Percentiles rank a stretch among this genome's conserved stretches.
Conservation (phyloP, 1,284 basidiomycete species). For the Tremellales sp. region DNA sequence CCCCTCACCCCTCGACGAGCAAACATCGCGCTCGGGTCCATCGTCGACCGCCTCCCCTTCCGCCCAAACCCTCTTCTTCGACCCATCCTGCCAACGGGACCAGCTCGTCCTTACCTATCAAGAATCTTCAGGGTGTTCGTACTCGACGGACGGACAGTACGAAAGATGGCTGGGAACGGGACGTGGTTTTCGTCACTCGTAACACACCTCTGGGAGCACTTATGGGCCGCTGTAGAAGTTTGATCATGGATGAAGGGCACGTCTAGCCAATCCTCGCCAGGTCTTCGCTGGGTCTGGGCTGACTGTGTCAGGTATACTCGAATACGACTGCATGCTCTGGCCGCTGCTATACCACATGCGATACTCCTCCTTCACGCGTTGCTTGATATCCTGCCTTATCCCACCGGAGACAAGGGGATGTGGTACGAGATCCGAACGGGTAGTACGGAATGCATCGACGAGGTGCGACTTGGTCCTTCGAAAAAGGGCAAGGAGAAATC, state of each 20-base stretch:
- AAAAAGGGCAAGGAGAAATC: neutral
- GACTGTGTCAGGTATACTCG: constrained; percentile 60
- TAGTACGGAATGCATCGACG: constrained; percentile 72
- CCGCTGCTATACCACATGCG: constrained; percentile 80
- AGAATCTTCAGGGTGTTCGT: constrained; percentile 31
- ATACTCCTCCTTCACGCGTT: constrained; percentile 67
- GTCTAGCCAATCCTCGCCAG: constrained; percentile 26
- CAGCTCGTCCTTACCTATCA: constrained; percentile 18
- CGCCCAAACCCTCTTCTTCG: neutral
- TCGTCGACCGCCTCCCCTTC: neutral
- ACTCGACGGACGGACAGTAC: constrained; percentile 28
- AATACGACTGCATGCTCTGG: constrained; percentile 73
- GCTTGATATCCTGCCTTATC: constrained; percentile 67
- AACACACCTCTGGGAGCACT: constrained; percentile 70
- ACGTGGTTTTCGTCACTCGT: constrained; percentile 73
- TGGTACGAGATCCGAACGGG: constrained; percentile 69
- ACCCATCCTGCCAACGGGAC: neutral
- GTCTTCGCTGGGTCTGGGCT: neutral
- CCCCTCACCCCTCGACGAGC: neutral
- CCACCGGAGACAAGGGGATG: constrained; percentile 54
- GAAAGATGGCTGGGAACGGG: constrained; percentile 56
- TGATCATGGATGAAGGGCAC: constrained; percentile 72
- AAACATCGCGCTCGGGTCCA: neutral
- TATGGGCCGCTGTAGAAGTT: constrained; percentile 70
- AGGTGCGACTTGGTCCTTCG: constrained; percentile 49